Base-by-base conservation (phyloP, 768 basidiomycete species). In the Naganishia onofrii region DNA sequence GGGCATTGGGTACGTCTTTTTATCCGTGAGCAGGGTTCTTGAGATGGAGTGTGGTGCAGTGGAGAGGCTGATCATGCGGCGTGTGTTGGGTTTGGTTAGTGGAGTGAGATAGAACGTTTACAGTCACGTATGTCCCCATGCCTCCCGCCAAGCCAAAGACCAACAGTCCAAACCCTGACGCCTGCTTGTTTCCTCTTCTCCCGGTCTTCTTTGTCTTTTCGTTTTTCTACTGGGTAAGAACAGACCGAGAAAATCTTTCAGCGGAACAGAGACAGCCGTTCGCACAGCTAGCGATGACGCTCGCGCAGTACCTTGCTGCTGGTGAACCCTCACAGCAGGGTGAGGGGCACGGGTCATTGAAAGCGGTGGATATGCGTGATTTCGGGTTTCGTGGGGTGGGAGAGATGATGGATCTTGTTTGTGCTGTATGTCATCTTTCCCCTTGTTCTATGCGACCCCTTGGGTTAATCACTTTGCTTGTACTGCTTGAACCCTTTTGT, bases 41-140 rank as follows among this genome's bases (percentile, higher is more conserved):
- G 34, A 36, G 12, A 5, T 36, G 6, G 34, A 12, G 12, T 36
- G 34, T 36, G 34, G 26, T 15, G 56, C 31, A 42, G 31, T 56
- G 23, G 9, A 34, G 29, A n/a, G n/a, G n/a, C 13, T 42, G 26
- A 54, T 67, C 26, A 29, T 28, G 34, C 42, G 71, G 36, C 12
- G 36, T 6, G 5, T 36, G 12, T 19, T 19, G 17, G n/a, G n/a
- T n/a, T n/a, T 9, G n/a, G 15, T 53, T 70, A 82, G 92, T 81
- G 86, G 31, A 85, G 81, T 68, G 87, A 89, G 77, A 84, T 93
- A 21, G 85, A 86, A 29, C 79, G 82, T 4, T 84, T 96, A 84
- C 88, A 92, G 78, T 91, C 89, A 23, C 89, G 92, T 93, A 72
- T 51, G 89, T 84, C 82, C 13, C 42, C 42, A 17, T 17, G 42